Evolutionary conservation across 805 yeast genomes (phyloP).

Genomic region (Wickerhamiella dianesei): DNA sequence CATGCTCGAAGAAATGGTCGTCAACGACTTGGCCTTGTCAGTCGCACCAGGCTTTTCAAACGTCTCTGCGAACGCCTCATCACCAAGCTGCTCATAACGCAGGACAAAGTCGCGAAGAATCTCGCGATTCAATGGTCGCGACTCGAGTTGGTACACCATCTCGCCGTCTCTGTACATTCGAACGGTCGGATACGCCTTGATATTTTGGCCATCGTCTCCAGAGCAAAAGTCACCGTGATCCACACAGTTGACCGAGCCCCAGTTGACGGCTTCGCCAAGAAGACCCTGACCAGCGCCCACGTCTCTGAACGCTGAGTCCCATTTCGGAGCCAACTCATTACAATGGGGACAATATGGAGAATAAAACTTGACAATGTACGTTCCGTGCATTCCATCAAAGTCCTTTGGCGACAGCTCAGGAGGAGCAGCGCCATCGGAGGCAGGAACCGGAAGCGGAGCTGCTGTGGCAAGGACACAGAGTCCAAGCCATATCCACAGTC

Average conservation of each 20-base stretch:
- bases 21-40: conserved; percentile 2
- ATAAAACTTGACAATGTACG: conserved; percentile 72
- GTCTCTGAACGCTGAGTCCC: conserved; percentile 52
- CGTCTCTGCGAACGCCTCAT: conserved; percentile 6
- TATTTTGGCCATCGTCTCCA: conserved; percentile 34
- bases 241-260: conserved; percentile 68
- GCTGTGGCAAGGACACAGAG: not conserved
- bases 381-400: conserved; percentile 28
- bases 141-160: conserved; percentile 17
- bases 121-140: conserved; percentile 9
- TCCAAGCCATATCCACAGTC: not conserved
- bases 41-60: not conserved
- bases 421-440: conserved; percentile 2
- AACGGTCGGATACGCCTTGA: conserved; percentile 56
- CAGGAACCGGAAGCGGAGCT: not conserved
- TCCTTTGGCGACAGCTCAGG: conserved; percentile 12
- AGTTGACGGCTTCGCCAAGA: conserved; percentile 39
- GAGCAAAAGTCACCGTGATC: conserved; percentile 76
- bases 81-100: conserved; percentile 7
- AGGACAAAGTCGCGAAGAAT: conserved; percentile 11
- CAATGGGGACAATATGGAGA: conserved; percentile 89
- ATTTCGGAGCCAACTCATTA: conserved; percentile 59
- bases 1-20: conserved; percentile 5
- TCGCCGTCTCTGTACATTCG: conserved; percentile 39
- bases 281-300: conserved; percentile 26